Conservation (phyloP, 352 stramenopile species). For the Pythium pectinolyticum region DNA sequence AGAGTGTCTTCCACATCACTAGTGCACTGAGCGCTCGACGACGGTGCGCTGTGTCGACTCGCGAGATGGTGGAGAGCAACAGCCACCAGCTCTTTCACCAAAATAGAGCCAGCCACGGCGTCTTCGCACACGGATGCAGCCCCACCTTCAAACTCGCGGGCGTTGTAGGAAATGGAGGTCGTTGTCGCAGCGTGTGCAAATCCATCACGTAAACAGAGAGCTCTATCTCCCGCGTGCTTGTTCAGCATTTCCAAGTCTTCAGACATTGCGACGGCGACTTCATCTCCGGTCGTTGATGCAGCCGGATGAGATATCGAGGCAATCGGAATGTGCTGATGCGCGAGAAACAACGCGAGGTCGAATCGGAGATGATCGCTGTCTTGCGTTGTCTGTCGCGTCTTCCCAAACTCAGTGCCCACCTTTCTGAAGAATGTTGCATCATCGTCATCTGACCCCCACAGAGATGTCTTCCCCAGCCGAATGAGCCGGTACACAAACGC, state of each 20-base stretch:
- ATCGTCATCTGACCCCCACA: constrained; percentile 16
- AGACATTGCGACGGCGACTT: neutral
- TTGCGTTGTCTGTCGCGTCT: neutral
- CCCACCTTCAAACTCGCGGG: constrained; percentile 18
- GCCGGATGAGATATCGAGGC: neutral
- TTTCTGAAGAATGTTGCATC: constrained; percentile 12
- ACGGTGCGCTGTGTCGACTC: neutral
- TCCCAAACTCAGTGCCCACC: constrained; percentile 9
- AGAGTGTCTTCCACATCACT: neutral
- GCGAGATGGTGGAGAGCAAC: neutral
- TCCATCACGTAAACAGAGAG: constrained; percentile 2
- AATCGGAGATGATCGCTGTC: neutral
- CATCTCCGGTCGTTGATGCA: too few species aligned
- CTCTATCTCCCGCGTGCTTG: neutral
- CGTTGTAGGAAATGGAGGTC: neutral
- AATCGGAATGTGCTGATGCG: constrained; percentile 12
- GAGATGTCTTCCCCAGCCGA: constrained; percentile 19
- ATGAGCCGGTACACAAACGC: constrained; percentile 26
- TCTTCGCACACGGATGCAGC: neutral
- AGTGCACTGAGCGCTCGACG: neutral
- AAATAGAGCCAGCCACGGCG: neutral
- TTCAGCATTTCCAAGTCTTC: neutral
- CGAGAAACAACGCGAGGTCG: constrained; percentile 18
- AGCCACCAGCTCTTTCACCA: constrained; percentile 16
- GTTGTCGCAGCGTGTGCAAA: neutral